A percentile compares a stretch with the other conserved stretches of the same genome.
Evolutionary conservation across 495 filamentous ascomycete genomes (phyloP).

Genomic region (Neurospora sp.): DNA sequence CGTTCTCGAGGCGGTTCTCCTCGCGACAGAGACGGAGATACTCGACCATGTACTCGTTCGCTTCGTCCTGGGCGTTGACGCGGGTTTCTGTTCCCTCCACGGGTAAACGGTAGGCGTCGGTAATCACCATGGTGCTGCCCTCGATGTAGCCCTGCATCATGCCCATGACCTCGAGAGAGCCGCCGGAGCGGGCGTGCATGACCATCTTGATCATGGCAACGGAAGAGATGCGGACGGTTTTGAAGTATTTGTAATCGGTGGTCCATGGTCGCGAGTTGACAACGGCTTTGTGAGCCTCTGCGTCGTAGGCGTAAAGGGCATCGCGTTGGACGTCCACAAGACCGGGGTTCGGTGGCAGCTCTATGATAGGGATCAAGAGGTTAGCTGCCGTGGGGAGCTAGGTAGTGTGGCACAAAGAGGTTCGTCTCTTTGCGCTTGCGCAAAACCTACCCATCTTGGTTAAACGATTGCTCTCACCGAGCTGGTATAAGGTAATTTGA

Average conservation of each 20-base stretch:
- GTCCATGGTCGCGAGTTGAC: conserved; percentile 62
- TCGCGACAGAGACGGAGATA: conserved; percentile 71
- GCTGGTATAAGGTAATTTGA: not conserved
- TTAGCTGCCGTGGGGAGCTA: not conserved
- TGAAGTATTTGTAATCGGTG: conserved; percentile 81
- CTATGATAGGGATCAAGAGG: conserved; percentile 30
- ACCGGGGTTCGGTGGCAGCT: conserved; percentile 47
- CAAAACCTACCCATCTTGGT: not conserved
- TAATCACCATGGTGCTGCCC: conserved; percentile 78
- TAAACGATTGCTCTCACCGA: not conserved
- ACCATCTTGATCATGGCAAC: conserved; percentile 97
- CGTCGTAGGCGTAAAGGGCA: conserved; percentile 78
- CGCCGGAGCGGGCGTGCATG: conserved; percentile 93
- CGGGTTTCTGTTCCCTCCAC: conserved; percentile 97
- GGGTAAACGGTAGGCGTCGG: conserved; percentile 86
- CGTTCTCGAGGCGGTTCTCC: conserved; percentile 74
- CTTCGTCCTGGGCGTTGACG: conserved; percentile 90
- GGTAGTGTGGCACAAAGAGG: not conserved
- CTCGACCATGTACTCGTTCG: conserved; percentile 91
- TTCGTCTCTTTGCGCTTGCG: not conserved
- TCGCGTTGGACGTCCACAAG: conserved; percentile 81
- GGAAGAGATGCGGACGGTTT: conserved; percentile 83
- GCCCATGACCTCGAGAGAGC: conserved; percentile 91
- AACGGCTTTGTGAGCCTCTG: conserved; percentile 50
- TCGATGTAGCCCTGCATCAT: conserved; percentile 94